These are phyloP conservation scores for Pestalotiopsis sp. DNA, from an alignment of 2,329 filamentous ascomycete species.

Conservation along the genomic window DNA sequence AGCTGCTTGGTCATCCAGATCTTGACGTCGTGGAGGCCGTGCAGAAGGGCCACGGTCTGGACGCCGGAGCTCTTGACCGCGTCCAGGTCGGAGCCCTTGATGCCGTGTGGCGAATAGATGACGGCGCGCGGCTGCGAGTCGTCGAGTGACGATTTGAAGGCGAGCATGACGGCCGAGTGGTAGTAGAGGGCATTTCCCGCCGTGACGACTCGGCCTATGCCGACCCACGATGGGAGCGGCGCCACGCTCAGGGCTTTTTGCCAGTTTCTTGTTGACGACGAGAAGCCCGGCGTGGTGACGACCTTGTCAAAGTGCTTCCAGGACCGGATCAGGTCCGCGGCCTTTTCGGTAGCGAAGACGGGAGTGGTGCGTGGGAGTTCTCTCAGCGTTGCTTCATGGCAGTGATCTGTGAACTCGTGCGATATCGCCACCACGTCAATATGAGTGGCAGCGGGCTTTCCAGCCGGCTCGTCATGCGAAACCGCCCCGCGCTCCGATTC, in stretches of 20 bases:
- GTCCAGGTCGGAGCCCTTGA: conserved; percentile 46
- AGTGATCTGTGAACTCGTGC: conserved; percentile 72
- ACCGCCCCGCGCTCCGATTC: conserved; percentile 43
- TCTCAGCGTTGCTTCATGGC: conserved; percentile 61
- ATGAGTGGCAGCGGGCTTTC: conserved; percentile 32
- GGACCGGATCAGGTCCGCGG: conserved; percentile 54
- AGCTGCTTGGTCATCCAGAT: conserved; percentile 53
- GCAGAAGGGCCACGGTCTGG: conserved; percentile 58
- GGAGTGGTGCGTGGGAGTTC: conserved; percentile 56
- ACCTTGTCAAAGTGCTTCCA: conserved; percentile 64
- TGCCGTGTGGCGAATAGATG: conserved; percentile 67
- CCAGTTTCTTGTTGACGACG: conserved; percentile 26
- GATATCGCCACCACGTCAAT: conserved; percentile 63
- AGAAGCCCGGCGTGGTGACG: conserved; percentile 48
- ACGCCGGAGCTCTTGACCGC: conserved; percentile 46
- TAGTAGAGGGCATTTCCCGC: conserved; percentile 58
- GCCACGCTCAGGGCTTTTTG: conserved; percentile 22
- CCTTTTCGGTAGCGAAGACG: conserved; percentile 61
- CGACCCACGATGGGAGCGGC: conserved; percentile 60
- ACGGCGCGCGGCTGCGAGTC: conserved; percentile 34
- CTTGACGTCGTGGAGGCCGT: conserved; percentile 65
- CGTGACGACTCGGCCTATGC: conserved; percentile 58
- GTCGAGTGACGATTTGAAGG: conserved; percentile 39
- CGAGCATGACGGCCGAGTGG: conserved; percentile 62
- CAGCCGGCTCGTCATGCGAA: conserved; percentile 10